Evolutionary conservation across 202 grass and related monocot species (phyloP).

Genomic region (Cymbopogon flexuosus): DNA sequence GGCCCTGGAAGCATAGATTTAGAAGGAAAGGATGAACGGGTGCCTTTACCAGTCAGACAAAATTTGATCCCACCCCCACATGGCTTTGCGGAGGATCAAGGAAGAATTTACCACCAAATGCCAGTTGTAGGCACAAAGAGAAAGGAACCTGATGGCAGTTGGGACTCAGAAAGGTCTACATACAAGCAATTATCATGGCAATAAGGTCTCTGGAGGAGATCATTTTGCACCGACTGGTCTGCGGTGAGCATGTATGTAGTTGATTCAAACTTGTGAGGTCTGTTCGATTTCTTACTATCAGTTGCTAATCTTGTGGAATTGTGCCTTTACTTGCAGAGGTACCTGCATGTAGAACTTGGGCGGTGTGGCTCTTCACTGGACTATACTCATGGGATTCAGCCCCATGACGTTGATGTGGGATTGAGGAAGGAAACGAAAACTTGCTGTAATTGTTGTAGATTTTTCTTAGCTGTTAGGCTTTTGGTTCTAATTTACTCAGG

Average conservation of each 20-base stretch:
- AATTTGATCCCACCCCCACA: conserved; percentile 47
- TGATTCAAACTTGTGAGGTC: neutral
- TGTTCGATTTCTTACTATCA: neutral
- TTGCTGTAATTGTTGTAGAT: conserved; percentile 66
- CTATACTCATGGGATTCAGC: conserved; percentile 32
- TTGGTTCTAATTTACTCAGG: conserved; percentile 46
- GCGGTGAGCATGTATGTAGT: conserved; percentile 32
- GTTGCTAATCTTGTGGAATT: conserved; percentile 2
- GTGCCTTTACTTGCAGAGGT: conserved; percentile 49
- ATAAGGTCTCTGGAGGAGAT: conserved; percentile 25
- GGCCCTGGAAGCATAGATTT: conserved; percentile 57
- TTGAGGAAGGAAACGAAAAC: conserved; percentile 35
- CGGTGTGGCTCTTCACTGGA: conserved; percentile 38
- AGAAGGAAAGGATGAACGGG: conserved; percentile 58
- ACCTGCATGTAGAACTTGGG: conserved; percentile 30
- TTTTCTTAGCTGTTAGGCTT: conserved; percentile 45
- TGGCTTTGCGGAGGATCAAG: conserved; percentile 54
- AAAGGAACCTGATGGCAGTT: conserved; percentile 75
- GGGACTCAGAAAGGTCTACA: conserved; percentile 65
- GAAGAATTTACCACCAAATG: conserved; percentile 55
- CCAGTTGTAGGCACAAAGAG: conserved; percentile 58
- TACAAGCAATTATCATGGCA: conserved; percentile 67
- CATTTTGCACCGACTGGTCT: conserved; percentile 21
- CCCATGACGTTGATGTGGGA: conserved; percentile 14
- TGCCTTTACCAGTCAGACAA: conserved; percentile 40